phyloP scores from a whole-genome alignment of 345 rosid species.

The Melaleuca quinquenervia region DNA sequence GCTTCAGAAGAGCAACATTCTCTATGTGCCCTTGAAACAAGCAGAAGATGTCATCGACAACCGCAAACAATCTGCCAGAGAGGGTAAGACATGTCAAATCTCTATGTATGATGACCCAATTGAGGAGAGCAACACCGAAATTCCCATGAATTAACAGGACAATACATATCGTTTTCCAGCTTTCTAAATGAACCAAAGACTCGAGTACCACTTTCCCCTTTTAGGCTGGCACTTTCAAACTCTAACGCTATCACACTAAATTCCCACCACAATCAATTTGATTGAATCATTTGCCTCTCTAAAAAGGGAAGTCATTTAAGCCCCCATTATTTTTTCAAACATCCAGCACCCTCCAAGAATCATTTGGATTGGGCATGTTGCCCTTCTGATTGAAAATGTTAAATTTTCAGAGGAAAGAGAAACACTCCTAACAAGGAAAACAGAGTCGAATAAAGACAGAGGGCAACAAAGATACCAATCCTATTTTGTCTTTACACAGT shows the following conservation, averaged over 20 bases:
- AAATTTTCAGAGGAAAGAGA: not conserved
- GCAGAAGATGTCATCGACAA: slow-evolving; percentile 91
- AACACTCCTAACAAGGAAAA: not conserved
- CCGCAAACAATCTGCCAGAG: slow-evolving; percentile 62
- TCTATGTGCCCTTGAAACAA: slow-evolving; percentile 90
- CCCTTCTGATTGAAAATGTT: not conserved
- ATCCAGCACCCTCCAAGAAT: not conserved
- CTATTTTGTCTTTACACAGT: not conserved
- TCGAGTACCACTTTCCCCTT: not conserved
- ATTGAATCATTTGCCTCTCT: not conserved
- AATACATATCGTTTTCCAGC: not conserved
- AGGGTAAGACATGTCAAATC: not conserved
- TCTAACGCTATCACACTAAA: not conserved
- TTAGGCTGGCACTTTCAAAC: not conserved
- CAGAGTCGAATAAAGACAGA: not conserved
- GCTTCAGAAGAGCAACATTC: slow-evolving; percentile 74
- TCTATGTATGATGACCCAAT: not conserved
- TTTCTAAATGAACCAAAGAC: not conserved
- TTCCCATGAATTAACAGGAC: not conserved
- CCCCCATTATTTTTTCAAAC: not conserved
- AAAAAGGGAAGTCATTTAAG: not conserved
- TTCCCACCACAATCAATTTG: not conserved
- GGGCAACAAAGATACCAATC: not conserved
- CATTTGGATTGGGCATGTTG: not conserved
- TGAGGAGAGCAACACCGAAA: not conserved